Conservation (phyloP, 2,329 filamentous ascomycete genomes). For the Sphaceloma murrayae region DNA sequence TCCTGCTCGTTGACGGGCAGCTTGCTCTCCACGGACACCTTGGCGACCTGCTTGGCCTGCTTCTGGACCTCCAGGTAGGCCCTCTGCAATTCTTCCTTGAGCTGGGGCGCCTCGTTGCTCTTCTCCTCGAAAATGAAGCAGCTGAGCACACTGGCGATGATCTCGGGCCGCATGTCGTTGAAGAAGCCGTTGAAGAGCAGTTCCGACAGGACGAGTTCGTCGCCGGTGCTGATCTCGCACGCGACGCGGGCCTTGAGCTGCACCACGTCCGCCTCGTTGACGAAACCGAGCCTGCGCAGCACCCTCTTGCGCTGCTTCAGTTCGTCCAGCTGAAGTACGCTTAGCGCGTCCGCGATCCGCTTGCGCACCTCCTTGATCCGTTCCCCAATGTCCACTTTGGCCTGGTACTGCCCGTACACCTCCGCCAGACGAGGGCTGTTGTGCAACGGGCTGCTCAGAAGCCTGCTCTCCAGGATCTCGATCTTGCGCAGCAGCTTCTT, state of each 20-base stretch:
- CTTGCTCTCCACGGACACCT: constrained; percentile 91
- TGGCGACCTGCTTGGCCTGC: constrained; percentile 80
- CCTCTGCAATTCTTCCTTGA: constrained; percentile 78
- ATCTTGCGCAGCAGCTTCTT: constrained; percentile 91
- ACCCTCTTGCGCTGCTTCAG: constrained; percentile 94
- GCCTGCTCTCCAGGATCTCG: constrained; percentile 83
- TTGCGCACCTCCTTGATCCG: constrained; percentile 86
- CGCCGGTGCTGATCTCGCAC: constrained; percentile 94
- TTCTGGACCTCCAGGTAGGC: constrained; percentile 77
- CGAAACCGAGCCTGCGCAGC: constrained; percentile 84
- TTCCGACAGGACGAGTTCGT: constrained; percentile 87
- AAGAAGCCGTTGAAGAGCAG: constrained; percentile 96
- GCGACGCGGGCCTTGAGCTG: constrained; percentile 95
- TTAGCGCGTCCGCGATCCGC: constrained; percentile 72
- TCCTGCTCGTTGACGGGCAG: constrained; percentile 89
- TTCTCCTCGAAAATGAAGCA: constrained; percentile 98
- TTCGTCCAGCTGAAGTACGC: constrained; percentile 88
- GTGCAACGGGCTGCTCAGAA: constrained; percentile 83
- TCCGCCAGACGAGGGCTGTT: constrained; percentile 75
- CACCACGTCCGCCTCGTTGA: constrained; percentile 90
- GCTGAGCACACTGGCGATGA: constrained; percentile 75
- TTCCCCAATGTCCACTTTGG: constrained; percentile 64
- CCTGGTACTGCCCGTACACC: constrained; percentile 77
- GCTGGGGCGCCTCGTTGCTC: constrained; percentile 58
- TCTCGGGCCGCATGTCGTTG: constrained; percentile 84